Conservation (phyloP, 73 alveolate species). For the Paramecium primaurelia region DNA sequence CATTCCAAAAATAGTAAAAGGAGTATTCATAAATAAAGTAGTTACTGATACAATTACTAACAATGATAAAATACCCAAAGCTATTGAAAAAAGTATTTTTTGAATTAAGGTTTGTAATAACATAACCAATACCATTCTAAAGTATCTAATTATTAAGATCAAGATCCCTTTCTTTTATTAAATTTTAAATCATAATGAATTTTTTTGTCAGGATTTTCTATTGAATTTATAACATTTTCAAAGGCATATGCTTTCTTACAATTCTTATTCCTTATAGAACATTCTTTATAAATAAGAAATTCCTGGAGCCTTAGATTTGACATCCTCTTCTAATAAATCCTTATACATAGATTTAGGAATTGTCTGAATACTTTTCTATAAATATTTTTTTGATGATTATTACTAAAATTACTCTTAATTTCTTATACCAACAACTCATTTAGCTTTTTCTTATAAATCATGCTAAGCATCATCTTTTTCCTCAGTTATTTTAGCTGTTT, state of each 20-base stretch:
- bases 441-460: not conserved
- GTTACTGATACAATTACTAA: constrained; percentile 33
- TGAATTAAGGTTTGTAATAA: constrained; percentile 4
- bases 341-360: not conserved
- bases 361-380: not conserved
- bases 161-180: not conserved
- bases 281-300: not conserved
- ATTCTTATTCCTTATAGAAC: not conserved
- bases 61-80: constrained; percentile 8
- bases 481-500: constrained; percentile 44
- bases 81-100: constrained; percentile 14
- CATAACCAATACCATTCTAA: constrained; percentile 57
- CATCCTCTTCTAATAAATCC: not conserved
- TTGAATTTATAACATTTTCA: not conserved
- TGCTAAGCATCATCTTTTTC: constrained; percentile 49
- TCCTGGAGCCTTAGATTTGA: not conserved
- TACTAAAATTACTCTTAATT: not conserved
- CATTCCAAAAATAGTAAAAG: constrained; percentile 52
- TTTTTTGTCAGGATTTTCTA: not conserved
- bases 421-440: not conserved
- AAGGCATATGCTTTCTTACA: not conserved
- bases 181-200: not conserved
- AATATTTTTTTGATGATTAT: not conserved
- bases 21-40: constrained; percentile 28
- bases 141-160: not conserved